Evolutionary conservation across 2,329 filamentous ascomycete genomes (phyloP).

Genomic region (Penicillium sclerotiorum): DNA sequence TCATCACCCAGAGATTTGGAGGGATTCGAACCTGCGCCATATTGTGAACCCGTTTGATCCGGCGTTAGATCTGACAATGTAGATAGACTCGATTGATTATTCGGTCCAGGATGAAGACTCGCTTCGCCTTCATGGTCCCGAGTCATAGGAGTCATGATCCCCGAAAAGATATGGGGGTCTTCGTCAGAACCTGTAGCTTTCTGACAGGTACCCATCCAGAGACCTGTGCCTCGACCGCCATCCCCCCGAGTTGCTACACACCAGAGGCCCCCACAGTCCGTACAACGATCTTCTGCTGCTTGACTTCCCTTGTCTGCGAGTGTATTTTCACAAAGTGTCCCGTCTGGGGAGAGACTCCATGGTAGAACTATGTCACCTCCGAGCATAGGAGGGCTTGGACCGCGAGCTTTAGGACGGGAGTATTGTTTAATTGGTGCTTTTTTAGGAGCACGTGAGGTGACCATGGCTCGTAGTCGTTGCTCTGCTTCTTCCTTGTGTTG

Average conservation of each 20-base stretch:
- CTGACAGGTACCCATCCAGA: constrained; percentile 47
- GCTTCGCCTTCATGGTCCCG: constrained; percentile 14
- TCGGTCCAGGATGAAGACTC: constrained; percentile 4
- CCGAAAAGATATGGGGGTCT: constrained; percentile 18
- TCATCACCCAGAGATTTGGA: constrained; percentile 57
- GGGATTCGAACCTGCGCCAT: constrained; percentile 7
- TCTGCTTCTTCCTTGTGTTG: constrained; percentile 70
- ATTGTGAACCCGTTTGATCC: not conserved
- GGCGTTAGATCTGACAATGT: not conserved
- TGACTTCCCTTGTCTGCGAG: constrained; percentile 59
- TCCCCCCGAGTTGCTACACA: constrained; percentile 65
- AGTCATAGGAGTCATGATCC: constrained; percentile 31
- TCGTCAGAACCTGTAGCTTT: constrained; percentile 23
- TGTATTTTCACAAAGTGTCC: constrained; percentile 79
- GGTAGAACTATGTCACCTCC: constrained; percentile 80
- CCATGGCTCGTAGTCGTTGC: constrained; percentile 42
- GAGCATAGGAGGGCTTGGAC: constrained; percentile 79
- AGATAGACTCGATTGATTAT: constrained; percentile 5
- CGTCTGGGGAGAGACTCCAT: constrained; percentile 78
- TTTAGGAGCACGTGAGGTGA: constrained; percentile 33
- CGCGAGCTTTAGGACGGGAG: constrained; percentile 47
- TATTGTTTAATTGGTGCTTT: constrained; percentile 51
- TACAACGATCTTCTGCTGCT: constrained; percentile 53
- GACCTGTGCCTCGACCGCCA: constrained; percentile 40
- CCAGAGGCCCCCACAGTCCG: constrained; percentile 69